phyloP scores from a whole-genome alignment of 2,329 filamentous ascomycete species.

The Ceratocystiopsis sp. region DNA sequence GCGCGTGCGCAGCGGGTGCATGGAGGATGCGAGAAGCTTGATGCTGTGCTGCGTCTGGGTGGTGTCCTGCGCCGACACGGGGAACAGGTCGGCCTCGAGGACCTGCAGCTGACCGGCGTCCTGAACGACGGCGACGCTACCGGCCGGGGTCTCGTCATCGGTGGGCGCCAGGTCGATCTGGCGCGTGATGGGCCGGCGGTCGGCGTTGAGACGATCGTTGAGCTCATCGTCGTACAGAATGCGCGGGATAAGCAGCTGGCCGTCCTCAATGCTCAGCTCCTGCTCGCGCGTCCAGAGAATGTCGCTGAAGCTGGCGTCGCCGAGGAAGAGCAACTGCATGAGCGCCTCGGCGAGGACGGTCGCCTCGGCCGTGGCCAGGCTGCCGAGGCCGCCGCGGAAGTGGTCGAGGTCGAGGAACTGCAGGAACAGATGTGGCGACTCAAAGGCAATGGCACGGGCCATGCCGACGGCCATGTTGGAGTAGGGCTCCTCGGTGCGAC shows the following conservation, averaged over 20 bases:
- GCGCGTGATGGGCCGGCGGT: slow-evolving; percentile 7
- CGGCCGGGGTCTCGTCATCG: background rate
- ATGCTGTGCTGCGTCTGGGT: background rate
- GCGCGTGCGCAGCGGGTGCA: slow-evolving; percentile 4
- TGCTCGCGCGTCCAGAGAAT: slow-evolving; percentile 6
- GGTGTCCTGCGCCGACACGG: background rate
- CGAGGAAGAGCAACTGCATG: slow-evolving; percentile 6
- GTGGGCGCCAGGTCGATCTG: background rate
- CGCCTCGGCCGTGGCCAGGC: background rate
- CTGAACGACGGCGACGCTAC: slow-evolving; percentile 2
- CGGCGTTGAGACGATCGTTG: slow-evolving; percentile 10
- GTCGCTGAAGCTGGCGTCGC: slow-evolving; percentile 3
- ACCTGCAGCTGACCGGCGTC: slow-evolving; percentile 2
- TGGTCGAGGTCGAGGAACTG: slow-evolving; percentile 12
- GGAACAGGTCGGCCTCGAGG: slow-evolving; percentile 2
- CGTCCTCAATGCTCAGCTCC: slow-evolving; percentile 13
- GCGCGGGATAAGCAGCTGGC: slow-evolving; percentile 14
- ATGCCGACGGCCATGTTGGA: slow-evolving; percentile 11
- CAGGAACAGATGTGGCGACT: slow-evolving; percentile 10
- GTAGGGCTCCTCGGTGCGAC: slow-evolving; percentile 7
- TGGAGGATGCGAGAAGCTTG: slow-evolving; percentile 3
- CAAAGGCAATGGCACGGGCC: slow-evolving; percentile 8
- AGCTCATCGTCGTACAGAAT: slow-evolving; percentile 5
- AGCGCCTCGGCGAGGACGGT: slow-evolving; percentile 6
- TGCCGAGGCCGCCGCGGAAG: background rate